Base-by-base conservation (phyloP, 805 yeast genomes). In the Myxozyma kluyveri region DNA sequence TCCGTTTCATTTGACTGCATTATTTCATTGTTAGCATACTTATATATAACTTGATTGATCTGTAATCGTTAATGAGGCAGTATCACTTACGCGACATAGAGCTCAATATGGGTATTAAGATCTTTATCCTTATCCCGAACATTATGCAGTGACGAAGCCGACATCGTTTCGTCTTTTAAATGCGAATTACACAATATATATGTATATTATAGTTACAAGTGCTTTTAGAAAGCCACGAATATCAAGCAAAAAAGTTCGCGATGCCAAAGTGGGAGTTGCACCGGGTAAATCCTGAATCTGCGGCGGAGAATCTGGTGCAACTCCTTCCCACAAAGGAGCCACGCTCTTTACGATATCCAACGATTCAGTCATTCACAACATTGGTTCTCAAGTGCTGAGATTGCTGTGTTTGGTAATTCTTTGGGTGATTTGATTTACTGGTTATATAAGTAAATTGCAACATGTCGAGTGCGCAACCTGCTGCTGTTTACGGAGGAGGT, bases 1-100 rank as follows among this genome's bases (percentile, higher is more conserved):
- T 82, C 61, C 97, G 83, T 67, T 88, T 90, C 60, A 91, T 77
- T 55, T 57, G 58, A 12, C 59, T 55, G 24, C 4, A 42, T 6
- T 23, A 43, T 43, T 33, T 17, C 14, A n/a, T 44, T 33, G 26
- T 23, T 44, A 23, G 47, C 47, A n/a, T n/a, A n/a, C n/a, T n/a
- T 26, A 22, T 19, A 18, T 17, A 31, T 22, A 5, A 43, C 21
- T 42, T 23, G 7, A 14, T 36, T 10, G 9, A 23, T 24, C 14
- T 10, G 14, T 42, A 44, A 46, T 7, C 26, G 27, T 19, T 12
- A n/a, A 24, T n/a, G n/a, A n/a, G n/a, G n/a, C n/a, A n/a, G n/a
- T n/a, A n/a, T 4, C 7, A 41, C 70, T 14, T 52, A 67, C 61
- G 76, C 76, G 12, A 75, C 67, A 54, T 75, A 75, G 1, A 75